phyloP scores from a whole-genome alignment of 495 filamentous ascomycete species.

The Podospora appendiculata region DNA sequence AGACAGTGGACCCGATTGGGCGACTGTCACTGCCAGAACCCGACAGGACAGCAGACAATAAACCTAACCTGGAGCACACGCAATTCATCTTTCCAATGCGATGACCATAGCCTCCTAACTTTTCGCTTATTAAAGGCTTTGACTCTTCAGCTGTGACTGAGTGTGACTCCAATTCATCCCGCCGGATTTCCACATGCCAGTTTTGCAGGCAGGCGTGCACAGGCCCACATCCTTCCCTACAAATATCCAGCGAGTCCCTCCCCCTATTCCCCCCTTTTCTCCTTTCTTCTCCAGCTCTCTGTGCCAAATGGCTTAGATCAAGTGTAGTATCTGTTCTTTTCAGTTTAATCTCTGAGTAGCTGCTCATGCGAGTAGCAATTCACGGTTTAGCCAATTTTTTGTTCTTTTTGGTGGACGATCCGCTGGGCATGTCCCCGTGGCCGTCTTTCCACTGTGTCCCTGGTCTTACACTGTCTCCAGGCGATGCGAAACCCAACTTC shows the following conservation, averaged over 20 bases:
- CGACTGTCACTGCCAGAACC: too few relatives aligned
- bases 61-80: too few relatives aligned
- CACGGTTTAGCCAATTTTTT: constrained; percentile 2
- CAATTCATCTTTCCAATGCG: too few relatives aligned
- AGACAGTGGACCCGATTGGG: too few relatives aligned
- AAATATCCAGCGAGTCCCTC: background rate
- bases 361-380: background rate
- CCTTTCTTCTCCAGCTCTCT: constrained; percentile 37
- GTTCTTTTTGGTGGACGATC: background rate
- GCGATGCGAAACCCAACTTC: constrained; percentile 2
- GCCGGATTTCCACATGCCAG: too few relatives aligned
- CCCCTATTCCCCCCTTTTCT: background rate
- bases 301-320: constrained; percentile 81
- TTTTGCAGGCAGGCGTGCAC: too few relatives aligned
- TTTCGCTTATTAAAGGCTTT: too few relatives aligned
- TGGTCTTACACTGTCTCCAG: constrained; percentile 12
- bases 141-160: too few relatives aligned
- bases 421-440: constrained; percentile 2
- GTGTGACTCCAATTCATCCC: too few relatives aligned
- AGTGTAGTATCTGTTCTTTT: constrained; percentile 99
- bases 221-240: too few relatives aligned
- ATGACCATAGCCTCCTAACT: too few relatives aligned
- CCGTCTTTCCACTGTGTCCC: constrained; percentile 6
- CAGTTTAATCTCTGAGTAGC: constrained; percentile 69
- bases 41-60: too few relatives aligned